Evolutionary conservation across 2,329 filamentous ascomycete species (phyloP).

Genomic region (Ilyonectria destructans): DNA sequence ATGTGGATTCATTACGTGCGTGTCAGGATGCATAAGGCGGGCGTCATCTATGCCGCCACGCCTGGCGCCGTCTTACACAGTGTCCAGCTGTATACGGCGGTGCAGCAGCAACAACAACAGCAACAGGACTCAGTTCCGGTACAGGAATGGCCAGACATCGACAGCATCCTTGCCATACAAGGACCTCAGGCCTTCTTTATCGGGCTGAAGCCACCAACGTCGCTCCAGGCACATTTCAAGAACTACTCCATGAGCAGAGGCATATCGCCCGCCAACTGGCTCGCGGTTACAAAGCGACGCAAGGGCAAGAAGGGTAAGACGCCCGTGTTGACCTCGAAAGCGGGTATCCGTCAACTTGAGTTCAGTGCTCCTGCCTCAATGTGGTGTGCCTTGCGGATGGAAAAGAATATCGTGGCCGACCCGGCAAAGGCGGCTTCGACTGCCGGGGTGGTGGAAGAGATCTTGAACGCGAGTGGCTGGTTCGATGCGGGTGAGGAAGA

Average conservation of each 20-base stretch:
- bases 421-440: neutral
- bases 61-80: neutral
- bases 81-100: slow-evolving; percentile 8
- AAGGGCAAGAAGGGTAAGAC: slow-evolving; percentile 4
- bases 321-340: neutral
- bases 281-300: neutral
- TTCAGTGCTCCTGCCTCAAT: neutral
- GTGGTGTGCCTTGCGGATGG: neutral
- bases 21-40: neutral
- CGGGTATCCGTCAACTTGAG: slow-evolving; percentile 10
- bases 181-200: slow-evolving; percentile 16
- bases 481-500: neutral
- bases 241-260: slow-evolving; percentile 13
- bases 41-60: neutral
- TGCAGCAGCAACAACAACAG: neutral
- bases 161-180: neutral
- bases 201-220: neutral
- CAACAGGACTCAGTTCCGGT: too few species aligned
- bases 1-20: slow-evolving; percentile 19
- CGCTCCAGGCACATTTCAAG: slow-evolving; percentile 11
- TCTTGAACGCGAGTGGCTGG: slow-evolving; percentile 17
- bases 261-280: slow-evolving; percentile 7
- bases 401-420: neutral
- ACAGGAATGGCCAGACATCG: slow-evolving; percentile 5
- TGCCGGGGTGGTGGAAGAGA: neutral